A percentile compares a stretch with the other conserved stretches of the same genome.
phyloP scores from a whole-genome alignment of 768 basidiomycete genomes.

The Clavulina sp. region DNA sequence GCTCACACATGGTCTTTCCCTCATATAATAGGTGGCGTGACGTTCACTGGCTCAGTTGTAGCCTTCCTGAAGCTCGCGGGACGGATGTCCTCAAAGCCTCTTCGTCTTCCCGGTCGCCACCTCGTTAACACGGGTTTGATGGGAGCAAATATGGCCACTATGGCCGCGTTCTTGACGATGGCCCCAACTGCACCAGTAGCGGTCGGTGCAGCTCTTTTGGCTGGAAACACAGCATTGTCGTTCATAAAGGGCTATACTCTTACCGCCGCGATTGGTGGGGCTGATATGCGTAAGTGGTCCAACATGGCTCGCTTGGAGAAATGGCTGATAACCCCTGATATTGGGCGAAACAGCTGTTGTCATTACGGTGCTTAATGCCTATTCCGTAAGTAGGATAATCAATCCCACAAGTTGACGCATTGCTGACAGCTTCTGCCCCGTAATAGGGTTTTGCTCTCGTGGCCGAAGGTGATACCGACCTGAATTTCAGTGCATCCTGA shows the following conservation, averaged over 20 bases:
- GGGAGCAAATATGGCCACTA: slow-evolving; percentile 48
- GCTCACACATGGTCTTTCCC: not conserved
- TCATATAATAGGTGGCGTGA: slow-evolving; percentile 43
- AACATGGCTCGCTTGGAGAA: not conserved
- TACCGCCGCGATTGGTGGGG: slow-evolving; percentile 82
- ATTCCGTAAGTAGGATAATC: slow-evolving; percentile 32
- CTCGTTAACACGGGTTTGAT: slow-evolving; percentile 55
- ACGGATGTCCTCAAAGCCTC: slow-evolving; percentile 56
- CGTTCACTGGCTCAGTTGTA: slow-evolving; percentile 79
- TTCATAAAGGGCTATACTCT: slow-evolving; percentile 78
- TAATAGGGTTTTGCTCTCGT: slow-evolving; percentile 61
- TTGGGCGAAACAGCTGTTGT: slow-evolving; percentile 43
- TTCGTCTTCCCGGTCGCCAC: slow-evolving; percentile 61
- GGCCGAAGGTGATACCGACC: slow-evolving; percentile 43
- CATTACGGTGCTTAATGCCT: slow-evolving; percentile 80
- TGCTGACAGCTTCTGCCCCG: not conserved
- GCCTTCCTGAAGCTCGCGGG: slow-evolving; percentile 81
- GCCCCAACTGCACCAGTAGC: slow-evolving; percentile 50
- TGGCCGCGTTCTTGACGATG: slow-evolving; percentile 60
- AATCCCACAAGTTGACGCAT: not conserved
- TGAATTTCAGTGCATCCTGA: not conserved
- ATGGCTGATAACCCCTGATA: not conserved
- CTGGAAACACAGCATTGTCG: slow-evolving; percentile 54
- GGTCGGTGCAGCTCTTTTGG: slow-evolving; percentile 65
- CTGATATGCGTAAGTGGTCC: slow-evolving; percentile 66